Base-by-base conservation (phyloP, 2,329 filamentous ascomycete genomes). In the Remersonia thermophila region DNA sequence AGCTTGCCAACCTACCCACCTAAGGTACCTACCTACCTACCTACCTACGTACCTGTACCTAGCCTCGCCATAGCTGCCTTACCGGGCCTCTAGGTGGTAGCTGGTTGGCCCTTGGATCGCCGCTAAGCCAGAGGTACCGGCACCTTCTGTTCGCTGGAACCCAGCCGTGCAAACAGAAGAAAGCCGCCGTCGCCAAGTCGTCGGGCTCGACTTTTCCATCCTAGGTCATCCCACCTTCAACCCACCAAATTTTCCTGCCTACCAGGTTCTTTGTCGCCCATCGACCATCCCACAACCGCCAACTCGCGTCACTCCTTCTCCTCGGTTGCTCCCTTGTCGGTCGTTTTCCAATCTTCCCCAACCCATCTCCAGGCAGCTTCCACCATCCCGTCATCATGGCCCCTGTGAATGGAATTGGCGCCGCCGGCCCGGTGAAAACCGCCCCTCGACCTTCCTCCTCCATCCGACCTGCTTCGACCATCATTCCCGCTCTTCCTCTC, bases 401-500 rank as follows among this genome's bases (percentile, higher is more conserved):
- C 36, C 40, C 47, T 18, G 18, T 39, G 36, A 49, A 47, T 31
- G 47, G 48, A 38, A 33, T 35, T 9, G 20, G 5, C 38, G 27
- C 41, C 12, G 42, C 30, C 40, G 47, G 45, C 28, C 37, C 45
- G n/a, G 35, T 42, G 18, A 48, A 44, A 39, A 28, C 39, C n/a
- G 29, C 25, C 17, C 32, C 40, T 27, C 38, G 47, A 12, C 38
- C 39, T 17, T 28, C 43, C n/a, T n/a, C n/a, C n/a, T n/a, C n/a
- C n/a, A n/a, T n/a, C n/a, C n/a, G n/a, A n/a, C n/a, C n/a, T n/a
- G n/a, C n/a, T n/a, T n/a, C n/a, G n/a, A n/a, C n/a, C 29, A 13
- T 52, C 18, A 41, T 52, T 30, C 50, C 50, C n/a, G 50, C 42
- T 12, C 32, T 52, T 13, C 50, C 50, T 17, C 44, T 51, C 27